phyloP scores from a whole-genome alignment of 345 rosid genomes.

The Corchorus olitorius region DNA sequence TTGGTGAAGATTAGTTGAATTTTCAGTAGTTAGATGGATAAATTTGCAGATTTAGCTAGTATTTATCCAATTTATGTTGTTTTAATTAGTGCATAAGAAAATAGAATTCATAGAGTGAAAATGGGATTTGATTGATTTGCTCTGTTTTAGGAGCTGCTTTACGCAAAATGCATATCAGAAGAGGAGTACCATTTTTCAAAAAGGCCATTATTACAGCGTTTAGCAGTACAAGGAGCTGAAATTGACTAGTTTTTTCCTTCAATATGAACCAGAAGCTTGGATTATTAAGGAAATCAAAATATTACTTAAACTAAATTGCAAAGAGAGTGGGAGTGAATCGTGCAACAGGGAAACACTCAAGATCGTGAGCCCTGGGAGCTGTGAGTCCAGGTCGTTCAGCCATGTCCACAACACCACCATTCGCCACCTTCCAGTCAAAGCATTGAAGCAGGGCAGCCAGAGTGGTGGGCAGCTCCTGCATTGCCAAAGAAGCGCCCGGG shows the following conservation, averaged over 20 bases:
- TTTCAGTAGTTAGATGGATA: neutral
- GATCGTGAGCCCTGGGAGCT: constrained; percentile 39
- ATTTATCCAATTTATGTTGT: neutral
- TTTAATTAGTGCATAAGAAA: neutral
- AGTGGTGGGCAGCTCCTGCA: constrained; percentile 36
- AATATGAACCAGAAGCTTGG: too few relatives aligned
- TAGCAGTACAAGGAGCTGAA: constrained; percentile 76
- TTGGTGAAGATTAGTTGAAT: neutral
- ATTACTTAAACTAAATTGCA: too few relatives aligned
- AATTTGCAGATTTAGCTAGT: neutral
- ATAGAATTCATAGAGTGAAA: neutral
- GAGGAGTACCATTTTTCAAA: constrained; percentile 75
- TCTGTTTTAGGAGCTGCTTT: constrained; percentile 54
- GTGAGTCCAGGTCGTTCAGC: constrained; percentile 45
- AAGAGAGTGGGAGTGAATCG: constrained; percentile 15
- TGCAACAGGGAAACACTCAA: constrained; percentile 34
- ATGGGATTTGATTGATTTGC: neutral
- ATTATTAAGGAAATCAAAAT: neutral
- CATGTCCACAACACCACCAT: constrained; percentile 30
- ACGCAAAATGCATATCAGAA: constrained; percentile 67
- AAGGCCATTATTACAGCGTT: constrained; percentile 66
- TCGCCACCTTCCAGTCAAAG: constrained; percentile 37
- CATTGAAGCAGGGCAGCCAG: constrained; percentile 45
- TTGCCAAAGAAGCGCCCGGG: constrained; percentile 46
- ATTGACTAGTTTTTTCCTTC: constrained; percentile 29